Conservation (phyloP, 2,329 filamentous ascomycete species). For the Colletotrichum echinochloae region DNA sequence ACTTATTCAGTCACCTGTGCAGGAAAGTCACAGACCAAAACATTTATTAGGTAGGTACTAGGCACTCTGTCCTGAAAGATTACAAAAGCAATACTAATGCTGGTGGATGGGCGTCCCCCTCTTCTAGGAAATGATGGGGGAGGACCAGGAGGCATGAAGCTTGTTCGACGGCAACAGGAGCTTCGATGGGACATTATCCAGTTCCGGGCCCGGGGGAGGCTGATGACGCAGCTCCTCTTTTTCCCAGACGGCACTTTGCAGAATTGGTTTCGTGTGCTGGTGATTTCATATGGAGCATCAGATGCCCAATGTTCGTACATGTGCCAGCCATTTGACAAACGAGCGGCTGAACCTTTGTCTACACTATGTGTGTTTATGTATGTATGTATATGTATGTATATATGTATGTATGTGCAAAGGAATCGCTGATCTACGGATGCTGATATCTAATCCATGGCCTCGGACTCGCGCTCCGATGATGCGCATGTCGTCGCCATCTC, state of each 20-base stretch:
- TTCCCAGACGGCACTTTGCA: neutral
- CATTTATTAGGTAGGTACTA: neutral
- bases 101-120: neutral
- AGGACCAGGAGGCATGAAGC: constrained; percentile 10
- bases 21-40: neutral
- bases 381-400: too few relatives aligned
- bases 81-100: neutral
- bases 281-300: neutral
- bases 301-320: neutral
- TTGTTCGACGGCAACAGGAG: neutral
- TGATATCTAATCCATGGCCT: too few relatives aligned
- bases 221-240: neutral
- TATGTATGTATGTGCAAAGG: too few relatives aligned
- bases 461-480: neutral
- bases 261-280: neutral
- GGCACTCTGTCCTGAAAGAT: neutral
- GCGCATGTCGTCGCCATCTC: neutral
- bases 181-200: neutral
- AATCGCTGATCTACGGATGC: neutral
- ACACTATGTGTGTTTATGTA: too few relatives aligned
- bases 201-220: neutral
- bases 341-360: neutral
- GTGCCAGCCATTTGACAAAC: neutral
- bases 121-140: neutral
- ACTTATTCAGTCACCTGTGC: neutral